phyloP scores from a whole-genome alignment of 805 yeast genomes.

The Zygotorulaspora danielsina region DNA sequence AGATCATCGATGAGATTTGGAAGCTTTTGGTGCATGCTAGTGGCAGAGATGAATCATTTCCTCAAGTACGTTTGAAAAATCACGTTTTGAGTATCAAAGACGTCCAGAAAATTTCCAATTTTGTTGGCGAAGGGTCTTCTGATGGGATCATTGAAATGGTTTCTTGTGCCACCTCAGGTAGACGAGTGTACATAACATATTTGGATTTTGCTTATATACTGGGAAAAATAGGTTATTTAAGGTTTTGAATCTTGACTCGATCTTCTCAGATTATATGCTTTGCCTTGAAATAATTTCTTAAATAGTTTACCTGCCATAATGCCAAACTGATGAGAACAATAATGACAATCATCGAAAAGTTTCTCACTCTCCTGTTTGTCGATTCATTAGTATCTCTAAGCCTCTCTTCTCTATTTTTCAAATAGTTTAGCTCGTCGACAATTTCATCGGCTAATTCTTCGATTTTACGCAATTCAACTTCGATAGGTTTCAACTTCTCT shows the following conservation, averaged over 20 bases:
- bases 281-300: slow-evolving; percentile 87
- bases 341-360: slow-evolving; percentile 71
- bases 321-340: slow-evolving; percentile 73
- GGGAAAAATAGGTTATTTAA: slow-evolving; percentile 46
- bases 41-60: slow-evolving; percentile 23
- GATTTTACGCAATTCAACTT: slow-evolving; percentile 80
- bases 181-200: slow-evolving; percentile 37
- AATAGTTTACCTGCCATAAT: slow-evolving; percentile 86
- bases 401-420: slow-evolving; percentile 83
- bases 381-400: slow-evolving; percentile 96
- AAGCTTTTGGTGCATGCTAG: slow-evolving; percentile 30
- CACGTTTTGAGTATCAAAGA: slow-evolving; percentile 38
- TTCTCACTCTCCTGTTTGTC: slow-evolving; percentile 87
- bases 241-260: slow-evolving; percentile 16
- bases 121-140: slow-evolving; percentile 34
- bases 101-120: slow-evolving; percentile 33
- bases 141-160: slow-evolving; percentile 44
- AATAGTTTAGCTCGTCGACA: slow-evolving; percentile 70
- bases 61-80: slow-evolving; percentile 21
- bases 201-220: slow-evolving; percentile 46
- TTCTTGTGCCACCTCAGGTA: slow-evolving; percentile 40
- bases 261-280: slow-evolving; percentile 62
- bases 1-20: slow-evolving; percentile 42
- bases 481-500: slow-evolving; percentile 90
- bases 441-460: slow-evolving; percentile 85